Evolutionary conservation across 1,284 basidiomycete genomes (phyloP), one percentile per base, ranked within the genome.

Genomic region (Cystobasidium slooffiae): DNA sequence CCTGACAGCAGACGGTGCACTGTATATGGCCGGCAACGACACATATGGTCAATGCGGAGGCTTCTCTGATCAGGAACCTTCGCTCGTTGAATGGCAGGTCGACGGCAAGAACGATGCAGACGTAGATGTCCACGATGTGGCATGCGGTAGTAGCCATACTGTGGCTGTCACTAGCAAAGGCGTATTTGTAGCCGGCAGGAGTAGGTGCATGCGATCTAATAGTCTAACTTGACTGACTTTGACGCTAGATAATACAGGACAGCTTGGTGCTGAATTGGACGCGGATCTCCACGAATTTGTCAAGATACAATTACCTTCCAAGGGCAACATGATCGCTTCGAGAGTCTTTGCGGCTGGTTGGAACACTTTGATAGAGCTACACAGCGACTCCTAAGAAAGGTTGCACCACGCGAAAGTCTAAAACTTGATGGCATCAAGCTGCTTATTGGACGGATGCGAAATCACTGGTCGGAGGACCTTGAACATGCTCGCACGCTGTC

Each of bases 111-210:
- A 24, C 6, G 53, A 56, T 24, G 20, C 12, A 14, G 64, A 53
- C 18, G n/a, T 56, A 14, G 70, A 73, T 59, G 51, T 66, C 9
- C 18, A 66, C 18, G 62, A 73, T 39, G 43, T 73, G 16, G 52
- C 62, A 10, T 73, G 70, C 24, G 70, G 70, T 31, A 46, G 31
- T 43, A 73, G 49, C 31, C 70, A 73, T 51, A 62, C 70, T 46
- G 52, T 73, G 14, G 44, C 55, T 4, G 18, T 51, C 37, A 73
- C 70, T 16, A 52, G 10, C 52, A 12, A 55, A 14, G 49, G 51
- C 12, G 31, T 66, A 43, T 73, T 66, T 37, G 70, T 59, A 8
- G 31, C 63, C 9, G 70, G 70, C 18, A 37, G 24, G 10, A 73
- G 70, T 73, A 41, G 14, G 70, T 22, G 10, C 52, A 18, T n/a